phyloP scores from a whole-genome alignment of 2,329 filamentous ascomycete genomes.

The Phaeophleospora eucalypticola region DNA sequence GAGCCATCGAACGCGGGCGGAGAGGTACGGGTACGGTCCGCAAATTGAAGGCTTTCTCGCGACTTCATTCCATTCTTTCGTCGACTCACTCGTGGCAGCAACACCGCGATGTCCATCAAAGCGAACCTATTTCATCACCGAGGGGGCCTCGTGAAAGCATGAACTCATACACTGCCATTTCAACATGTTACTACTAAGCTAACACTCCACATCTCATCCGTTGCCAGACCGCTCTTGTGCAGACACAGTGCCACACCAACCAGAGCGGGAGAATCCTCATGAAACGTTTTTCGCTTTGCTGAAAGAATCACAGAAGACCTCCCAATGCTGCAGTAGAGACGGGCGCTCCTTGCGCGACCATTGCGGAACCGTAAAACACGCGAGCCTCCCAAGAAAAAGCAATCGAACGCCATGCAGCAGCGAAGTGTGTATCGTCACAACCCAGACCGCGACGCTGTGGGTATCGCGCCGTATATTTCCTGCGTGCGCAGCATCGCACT shows the following conservation, averaged over 20 bases:
- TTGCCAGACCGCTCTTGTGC: background rate
- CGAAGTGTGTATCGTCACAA: slow-evolving; percentile 2
- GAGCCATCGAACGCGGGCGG: background rate
- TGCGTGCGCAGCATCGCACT: background rate
- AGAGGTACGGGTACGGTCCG: background rate
- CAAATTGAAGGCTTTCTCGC: background rate
- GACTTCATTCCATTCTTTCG: background rate
- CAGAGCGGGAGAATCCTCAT: background rate
- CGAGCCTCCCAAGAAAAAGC: slow-evolving; percentile 1
- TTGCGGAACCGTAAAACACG: background rate
- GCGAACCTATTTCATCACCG: background rate
- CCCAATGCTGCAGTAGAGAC: slow-evolving; percentile 5
- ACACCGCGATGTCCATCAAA: background rate
- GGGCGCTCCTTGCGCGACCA: background rate
- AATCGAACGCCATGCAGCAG: background rate
- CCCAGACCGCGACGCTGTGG: slow-evolving; percentile 1
- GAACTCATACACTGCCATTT: no score
- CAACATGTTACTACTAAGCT: background rate
- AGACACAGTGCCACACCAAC: background rate
- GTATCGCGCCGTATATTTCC: background rate
- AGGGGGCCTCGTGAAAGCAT: background rate
- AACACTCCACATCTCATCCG: background rate
- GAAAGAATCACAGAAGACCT: slow-evolving; percentile 1
- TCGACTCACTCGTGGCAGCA: background rate
- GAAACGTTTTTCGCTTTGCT: background rate